Evolutionary conservation across 2,329 filamentous ascomycete genomes (phyloP), one percentile per base, ranked within the genome.

Genomic region (Pseudohalonectria lignicola): DNA sequence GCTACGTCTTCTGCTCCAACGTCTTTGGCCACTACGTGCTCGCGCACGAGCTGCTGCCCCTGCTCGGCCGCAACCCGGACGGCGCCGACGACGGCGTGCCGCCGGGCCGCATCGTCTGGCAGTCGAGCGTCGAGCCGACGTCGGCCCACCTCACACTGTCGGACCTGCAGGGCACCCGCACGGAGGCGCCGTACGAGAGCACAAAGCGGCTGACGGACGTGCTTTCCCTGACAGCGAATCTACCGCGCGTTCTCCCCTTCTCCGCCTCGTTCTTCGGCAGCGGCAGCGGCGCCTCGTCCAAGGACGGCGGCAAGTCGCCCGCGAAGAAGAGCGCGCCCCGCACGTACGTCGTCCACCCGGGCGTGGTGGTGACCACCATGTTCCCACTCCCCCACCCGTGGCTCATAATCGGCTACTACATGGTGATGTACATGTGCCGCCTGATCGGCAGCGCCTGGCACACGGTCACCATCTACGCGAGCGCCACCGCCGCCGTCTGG

Each of bases 11-110:
- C 56, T 82, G 81, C 55, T 82, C 90, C 36, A 96, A 96, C 53
- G 73, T 94, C 21, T 96, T 98, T 54, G 92, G 92, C 0, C 92
- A 98, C 62, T 96, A 98, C 56, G 63, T 95, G 52, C 76, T 98
- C 18, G 76, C 76, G 13, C 88, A 94, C 56, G 77, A 81, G 52
- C 70, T 96, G 10, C 71, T 82, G 47, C 82, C 86, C 0, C 66
- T 95, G 10, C 70, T 98, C 48, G 62, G 65, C 49, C 64, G 75
- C 53, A 52, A 13, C 51, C 59, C 13, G 49, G 19, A 37, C 18
- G 15, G 31, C n/a, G 32, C n/a, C 23, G 21, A 16, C 30, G 45
- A 59, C 40, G 45, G 59, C 29, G 53, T 64, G 4, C 40, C 60
- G 1, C 63, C 66, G 0, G 83, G 78, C 8, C 76, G 86, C 36